A percentile compares a stretch with the other conserved stretches of the same genome.
Conservation (phyloP, 2,329 filamentous ascomycete genomes). For the Colletotrichum costaricense region DNA sequence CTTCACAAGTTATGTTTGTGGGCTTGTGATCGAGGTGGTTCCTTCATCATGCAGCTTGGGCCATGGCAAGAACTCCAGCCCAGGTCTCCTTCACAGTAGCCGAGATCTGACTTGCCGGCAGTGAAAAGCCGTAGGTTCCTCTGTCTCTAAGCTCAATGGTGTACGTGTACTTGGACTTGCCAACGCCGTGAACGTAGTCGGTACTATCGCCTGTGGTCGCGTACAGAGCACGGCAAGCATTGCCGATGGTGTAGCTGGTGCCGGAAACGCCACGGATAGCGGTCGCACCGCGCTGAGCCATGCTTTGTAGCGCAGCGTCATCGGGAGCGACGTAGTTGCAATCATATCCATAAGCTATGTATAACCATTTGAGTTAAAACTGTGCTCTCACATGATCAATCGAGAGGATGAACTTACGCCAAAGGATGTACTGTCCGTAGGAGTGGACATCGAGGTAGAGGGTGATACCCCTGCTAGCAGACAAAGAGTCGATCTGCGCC, state of each 20-base stretch:
- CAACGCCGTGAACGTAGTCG: conserved; percentile 39
- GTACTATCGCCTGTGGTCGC: conserved; percentile 38
- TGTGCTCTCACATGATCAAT: too few species aligned
- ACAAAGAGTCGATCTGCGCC: conserved; percentile 55
- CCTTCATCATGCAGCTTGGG: conserved; percentile 17
- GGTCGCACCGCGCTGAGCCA: conserved; percentile 29
- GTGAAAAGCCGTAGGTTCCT: conserved; percentile 31
- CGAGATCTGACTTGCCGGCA: conserved; percentile 35
- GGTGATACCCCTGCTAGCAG: conserved; percentile 60
- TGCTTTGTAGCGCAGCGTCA: conserved; percentile 10
- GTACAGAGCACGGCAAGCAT: conserved; percentile 38
- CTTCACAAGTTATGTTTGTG: not conserved
- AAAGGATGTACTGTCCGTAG: conserved; percentile 61
- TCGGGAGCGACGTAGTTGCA: conserved; percentile 34
- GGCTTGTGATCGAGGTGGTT: fast-evolving
- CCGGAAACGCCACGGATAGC: conserved; percentile 35
- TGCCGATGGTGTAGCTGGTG: conserved; percentile 36
- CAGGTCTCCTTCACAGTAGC: conserved; percentile 35
- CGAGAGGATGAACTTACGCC: conserved; percentile 12
- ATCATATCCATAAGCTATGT: conserved; percentile 34
- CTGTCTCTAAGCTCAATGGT: conserved; percentile 33
- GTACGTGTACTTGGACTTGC: conserved; percentile 35
- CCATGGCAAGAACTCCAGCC: conserved; percentile 36
- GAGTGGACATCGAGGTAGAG: conserved; percentile 75
- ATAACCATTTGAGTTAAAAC: too few species aligned